phyloP scores from a whole-genome alignment of 2,329 filamentous ascomycete species.

The Furcasterigmium sp. region DNA sequence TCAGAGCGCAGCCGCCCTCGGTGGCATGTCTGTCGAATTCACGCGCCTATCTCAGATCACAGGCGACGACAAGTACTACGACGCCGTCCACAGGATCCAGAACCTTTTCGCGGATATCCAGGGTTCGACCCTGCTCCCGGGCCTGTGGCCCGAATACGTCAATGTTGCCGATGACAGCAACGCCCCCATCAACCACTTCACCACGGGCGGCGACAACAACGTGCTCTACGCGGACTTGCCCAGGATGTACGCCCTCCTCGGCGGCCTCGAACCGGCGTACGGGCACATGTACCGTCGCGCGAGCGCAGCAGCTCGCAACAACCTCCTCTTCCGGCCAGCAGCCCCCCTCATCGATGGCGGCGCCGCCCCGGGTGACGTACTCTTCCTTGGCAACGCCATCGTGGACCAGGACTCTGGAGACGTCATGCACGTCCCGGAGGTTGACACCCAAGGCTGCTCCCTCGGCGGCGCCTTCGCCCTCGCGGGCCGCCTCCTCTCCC shows the following conservation, averaged over 20 bases:
- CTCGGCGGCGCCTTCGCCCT: slow-evolving; percentile 45
- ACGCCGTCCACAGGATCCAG: slow-evolving; percentile 70
- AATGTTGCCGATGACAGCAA: slow-evolving; percentile 31
- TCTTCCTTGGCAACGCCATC: slow-evolving; percentile 41
- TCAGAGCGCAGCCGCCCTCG: slow-evolving; percentile 47
- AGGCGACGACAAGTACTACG: slow-evolving; percentile 67
- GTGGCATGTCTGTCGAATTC: slow-evolving; percentile 69
- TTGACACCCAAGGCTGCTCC: slow-evolving; percentile 32
- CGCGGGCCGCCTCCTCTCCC: slow-evolving; percentile 36
- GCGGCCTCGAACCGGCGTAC: slow-evolving; percentile 50
- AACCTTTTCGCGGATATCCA: slow-evolving; percentile 61
- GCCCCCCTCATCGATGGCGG: slow-evolving; percentile 32
- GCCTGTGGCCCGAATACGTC: slow-evolving; percentile 67
- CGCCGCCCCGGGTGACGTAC: slow-evolving; percentile 42
- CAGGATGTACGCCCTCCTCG: slow-evolving; percentile 48
- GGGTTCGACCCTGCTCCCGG: slow-evolving; percentile 61
- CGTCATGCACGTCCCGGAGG: slow-evolving; percentile 22
- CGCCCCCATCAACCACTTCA: slow-evolving; percentile 1
- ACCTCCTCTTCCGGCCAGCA: slow-evolving; percentile 60
- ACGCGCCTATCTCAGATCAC: slow-evolving; percentile 71
- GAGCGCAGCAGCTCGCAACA: slow-evolving; percentile 46
- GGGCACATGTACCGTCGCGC: slow-evolving; percentile 50
- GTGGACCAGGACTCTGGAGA: slow-evolving; percentile 17
- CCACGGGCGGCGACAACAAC: background rate
- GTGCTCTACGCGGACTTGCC: background rate